phyloP scores from a whole-genome alignment of 1,284 basidiomycete species.

The Gymnopus androsaceus region DNA sequence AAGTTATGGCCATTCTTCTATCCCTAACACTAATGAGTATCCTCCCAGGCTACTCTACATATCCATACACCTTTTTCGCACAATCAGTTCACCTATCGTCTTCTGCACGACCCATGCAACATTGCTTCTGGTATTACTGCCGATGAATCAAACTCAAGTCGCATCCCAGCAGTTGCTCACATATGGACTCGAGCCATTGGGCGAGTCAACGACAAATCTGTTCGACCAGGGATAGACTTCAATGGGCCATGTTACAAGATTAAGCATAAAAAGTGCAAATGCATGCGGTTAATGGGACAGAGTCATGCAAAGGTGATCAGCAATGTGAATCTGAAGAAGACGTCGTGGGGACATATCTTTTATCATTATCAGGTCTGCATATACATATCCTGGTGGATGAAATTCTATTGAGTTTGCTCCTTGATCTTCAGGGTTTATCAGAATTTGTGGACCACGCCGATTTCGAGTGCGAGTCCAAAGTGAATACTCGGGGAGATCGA shows the following conservation, averaged over 20 bases:
- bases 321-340: constrained; percentile 9
- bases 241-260: constrained; percentile 7
- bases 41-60: not conserved
- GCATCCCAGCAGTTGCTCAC: not conserved
- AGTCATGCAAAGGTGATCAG: constrained; percentile 11
- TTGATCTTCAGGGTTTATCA: not conserved
- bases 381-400: not conserved
- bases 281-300: constrained; percentile 7
- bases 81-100: constrained; percentile 7
- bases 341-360: constrained; percentile 11
- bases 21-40: not conserved
- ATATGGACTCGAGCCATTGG: constrained; percentile 5
- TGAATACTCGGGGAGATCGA: not conserved
- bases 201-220: not conserved
- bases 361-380: constrained; percentile 13
- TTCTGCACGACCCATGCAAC: constrained; percentile 8
- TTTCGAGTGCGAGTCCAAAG: not conserved
- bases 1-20: not conserved
- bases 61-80: constrained; percentile 8
- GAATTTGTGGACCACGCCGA: not conserved
- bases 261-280: not conserved
- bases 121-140: not conserved
- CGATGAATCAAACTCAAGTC: not conserved
- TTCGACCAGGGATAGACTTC: constrained; percentile 8
- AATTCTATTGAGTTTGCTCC: not conserved